A percentile compares a stretch with the other conserved stretches of the same genome.
Conservation (phyloP, 208 protist genomes). For the Strigomonas oncopelti region DNA sequence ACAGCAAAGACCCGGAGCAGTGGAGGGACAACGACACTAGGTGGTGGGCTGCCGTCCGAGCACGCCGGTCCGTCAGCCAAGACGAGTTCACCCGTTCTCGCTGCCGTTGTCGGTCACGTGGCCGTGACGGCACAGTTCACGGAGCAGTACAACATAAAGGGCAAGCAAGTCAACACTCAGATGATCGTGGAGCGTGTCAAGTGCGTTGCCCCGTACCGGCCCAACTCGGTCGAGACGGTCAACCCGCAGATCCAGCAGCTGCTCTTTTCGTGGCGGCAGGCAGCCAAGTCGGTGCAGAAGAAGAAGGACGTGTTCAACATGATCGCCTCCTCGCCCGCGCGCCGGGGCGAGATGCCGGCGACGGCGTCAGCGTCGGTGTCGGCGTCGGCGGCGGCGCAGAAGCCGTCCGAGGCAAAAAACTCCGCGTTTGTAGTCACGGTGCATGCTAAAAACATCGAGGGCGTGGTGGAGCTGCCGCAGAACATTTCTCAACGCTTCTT, state of each 20-base stretch:
- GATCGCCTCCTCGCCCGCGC: background rate
- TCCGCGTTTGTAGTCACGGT: constrained; percentile 40
- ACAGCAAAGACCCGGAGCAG: background rate
- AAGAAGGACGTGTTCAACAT: background rate
- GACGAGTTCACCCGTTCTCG: constrained; percentile 20
- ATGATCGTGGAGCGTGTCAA: constrained; percentile 42
- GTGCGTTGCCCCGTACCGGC: constrained; percentile 50
- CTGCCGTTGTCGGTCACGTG: constrained; percentile 26
- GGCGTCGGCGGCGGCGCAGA: background rate
- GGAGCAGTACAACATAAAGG: constrained; percentile 38
- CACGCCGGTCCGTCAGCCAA: background rate
- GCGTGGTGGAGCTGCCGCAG: constrained; percentile 52
- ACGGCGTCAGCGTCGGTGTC: background rate
- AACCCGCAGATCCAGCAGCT: constrained; percentile 70
- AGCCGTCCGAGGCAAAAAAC: background rate
- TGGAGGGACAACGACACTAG: background rate
- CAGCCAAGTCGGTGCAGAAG: constrained; percentile 3
- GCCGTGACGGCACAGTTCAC: constrained; percentile 40
- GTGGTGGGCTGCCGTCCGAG: background rate
- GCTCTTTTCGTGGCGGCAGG: constrained; percentile 46
- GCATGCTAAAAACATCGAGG: constrained; percentile 53
- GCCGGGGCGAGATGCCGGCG: constrained; percentile 2
- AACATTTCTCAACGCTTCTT: constrained; percentile 42
- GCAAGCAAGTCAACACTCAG: constrained; percentile 61
- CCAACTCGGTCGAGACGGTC: constrained; percentile 53